These are phyloP conservation scores for Hapsidospora chrysogenum DNA, from an alignment of 495 filamentous ascomycete species.

Conservation along the genomic window DNA sequence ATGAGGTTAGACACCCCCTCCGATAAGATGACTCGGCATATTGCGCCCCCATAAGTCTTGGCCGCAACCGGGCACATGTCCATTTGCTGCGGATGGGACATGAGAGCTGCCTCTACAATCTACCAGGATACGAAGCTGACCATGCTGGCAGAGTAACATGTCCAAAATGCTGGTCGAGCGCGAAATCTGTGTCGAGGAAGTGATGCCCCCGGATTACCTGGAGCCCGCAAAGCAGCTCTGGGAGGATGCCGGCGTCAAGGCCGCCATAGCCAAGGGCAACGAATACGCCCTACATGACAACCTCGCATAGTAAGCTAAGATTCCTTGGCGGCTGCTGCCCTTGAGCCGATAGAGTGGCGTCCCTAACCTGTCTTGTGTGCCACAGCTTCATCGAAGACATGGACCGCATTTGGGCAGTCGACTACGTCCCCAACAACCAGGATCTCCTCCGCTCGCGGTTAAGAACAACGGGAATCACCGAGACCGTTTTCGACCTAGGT, in stretches of 20 bases:
- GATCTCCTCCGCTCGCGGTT: conserved; percentile 86
- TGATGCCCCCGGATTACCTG: conserved; percentile 50
- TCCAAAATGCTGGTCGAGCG: conserved; percentile 39
- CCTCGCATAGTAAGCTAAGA: conserved; percentile 80
- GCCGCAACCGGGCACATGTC: too few species aligned
- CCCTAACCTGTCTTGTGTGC: too few species aligned
- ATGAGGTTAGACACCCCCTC: conserved; percentile 71
- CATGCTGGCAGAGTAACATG: conserved; percentile 29
- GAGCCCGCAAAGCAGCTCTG: conserved; percentile 73
- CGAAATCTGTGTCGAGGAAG: conserved; percentile 63
- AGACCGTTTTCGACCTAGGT: conserved; percentile 89
- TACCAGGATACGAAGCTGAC: too few species aligned
- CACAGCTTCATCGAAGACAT: conserved; percentile 78
- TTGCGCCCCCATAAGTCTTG: too few species aligned
- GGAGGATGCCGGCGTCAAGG: conserved; percentile 68
- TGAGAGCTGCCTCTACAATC: too few species aligned
- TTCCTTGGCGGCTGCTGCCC: too few species aligned
- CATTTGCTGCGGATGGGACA: too few species aligned
- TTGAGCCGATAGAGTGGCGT: too few species aligned
- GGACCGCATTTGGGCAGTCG: conserved; percentile 71
- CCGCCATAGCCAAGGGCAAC: conserved; percentile 75
- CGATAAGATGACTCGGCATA: too few species aligned
- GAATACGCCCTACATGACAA: conserved; percentile 97
- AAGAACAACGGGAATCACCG: conserved; percentile 91
- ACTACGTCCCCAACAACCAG: conserved; percentile 91